phyloP scores from a whole-genome alignment of 2,329 filamentous ascomycete genomes.

The Colletotrichum coccodes region DNA sequence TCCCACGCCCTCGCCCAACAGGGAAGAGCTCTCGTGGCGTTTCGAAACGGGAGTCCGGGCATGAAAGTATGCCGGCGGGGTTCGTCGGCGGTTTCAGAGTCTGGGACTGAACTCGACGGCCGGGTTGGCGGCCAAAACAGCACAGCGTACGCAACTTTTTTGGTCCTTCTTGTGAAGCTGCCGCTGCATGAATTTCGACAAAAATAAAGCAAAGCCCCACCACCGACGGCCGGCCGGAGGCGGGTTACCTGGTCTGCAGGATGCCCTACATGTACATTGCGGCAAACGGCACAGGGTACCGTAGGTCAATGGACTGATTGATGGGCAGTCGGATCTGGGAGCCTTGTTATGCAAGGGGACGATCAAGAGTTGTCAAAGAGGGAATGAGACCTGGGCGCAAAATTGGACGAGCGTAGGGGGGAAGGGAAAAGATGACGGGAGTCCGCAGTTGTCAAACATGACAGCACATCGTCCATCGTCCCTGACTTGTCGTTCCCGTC shows the following conservation, averaged over 20 bases:
- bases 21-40: conserved; percentile 18
- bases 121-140: background rate
- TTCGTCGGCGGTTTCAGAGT: conserved; percentile 4
- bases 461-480: background rate
- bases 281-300: background rate
- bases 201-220: conserved; percentile 1
- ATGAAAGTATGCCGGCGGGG: conserved; percentile 23
- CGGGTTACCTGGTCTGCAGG: conserved; percentile 17
- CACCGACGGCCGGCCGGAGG: background rate
- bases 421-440: background rate
- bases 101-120: background rate
- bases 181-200: conserved; percentile 13
- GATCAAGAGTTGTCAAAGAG: conserved; percentile 17
- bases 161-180: conserved; percentile 10
- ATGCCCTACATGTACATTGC: conserved; percentile 1
- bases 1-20: background rate
- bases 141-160: background rate
- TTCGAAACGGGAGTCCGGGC: conserved; percentile 19
- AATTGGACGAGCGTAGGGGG: background rate
- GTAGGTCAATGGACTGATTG: conserved; percentile 4
- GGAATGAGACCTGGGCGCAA: conserved; percentile 4
- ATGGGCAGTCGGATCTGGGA: conserved; percentile 18
- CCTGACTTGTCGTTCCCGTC: conserved; percentile 3
- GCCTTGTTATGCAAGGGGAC: conserved; percentile 29
- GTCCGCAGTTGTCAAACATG: background rate